Base-by-base conservation (phyloP, 345 rosid species). In the Salix purpurea region DNA sequence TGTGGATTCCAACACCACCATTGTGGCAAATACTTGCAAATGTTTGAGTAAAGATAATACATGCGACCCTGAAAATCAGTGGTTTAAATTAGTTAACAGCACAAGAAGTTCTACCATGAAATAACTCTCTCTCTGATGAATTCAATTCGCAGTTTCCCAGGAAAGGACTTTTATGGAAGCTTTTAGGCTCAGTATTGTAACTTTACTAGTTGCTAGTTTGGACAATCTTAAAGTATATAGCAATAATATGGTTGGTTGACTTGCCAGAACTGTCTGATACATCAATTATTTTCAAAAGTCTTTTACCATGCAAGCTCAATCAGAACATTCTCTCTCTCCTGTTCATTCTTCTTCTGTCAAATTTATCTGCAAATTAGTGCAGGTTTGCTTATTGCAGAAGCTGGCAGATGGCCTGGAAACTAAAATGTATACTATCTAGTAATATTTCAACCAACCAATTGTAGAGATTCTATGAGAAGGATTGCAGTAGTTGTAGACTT, bases 31-130 rank as follows among this genome's bases (percentile, higher is more conserved):
- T 65, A 39, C 42, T 5, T 92, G 97, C 80, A 88, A 84, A 60
- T 92, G 97, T 76, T 64, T 91, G 77, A 84, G 74, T 26, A 80
- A 65, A 46, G 92, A 92, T 58, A 86, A 40, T 1, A 74, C 66
- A 2, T 91, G 97, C 74, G 93, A 91, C 60, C 92, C 95, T 58
- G 81, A 52, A 80, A 89, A 89, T 73, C 95, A 92, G 37, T 92
- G 97, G 95, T 92, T 92, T 86, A 92, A 88, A 76, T 84, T 92
- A 39, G 90, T 87, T 15, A 61, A 85, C 79, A 88, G 88, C 77
- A 89, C 91, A 23, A 85, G 84, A 79, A n/a, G 89, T 32, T 72
- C 76, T 21, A 52, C 71, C 14, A n/a, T 4, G 60, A 30, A 36
- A 1, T 81, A 81, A 40, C 70, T 84, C 62, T 75, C n/a, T 37